Base-by-base conservation (phyloP, 495 filamentous ascomycete genomes). In the Trichoderma virens region DNA sequence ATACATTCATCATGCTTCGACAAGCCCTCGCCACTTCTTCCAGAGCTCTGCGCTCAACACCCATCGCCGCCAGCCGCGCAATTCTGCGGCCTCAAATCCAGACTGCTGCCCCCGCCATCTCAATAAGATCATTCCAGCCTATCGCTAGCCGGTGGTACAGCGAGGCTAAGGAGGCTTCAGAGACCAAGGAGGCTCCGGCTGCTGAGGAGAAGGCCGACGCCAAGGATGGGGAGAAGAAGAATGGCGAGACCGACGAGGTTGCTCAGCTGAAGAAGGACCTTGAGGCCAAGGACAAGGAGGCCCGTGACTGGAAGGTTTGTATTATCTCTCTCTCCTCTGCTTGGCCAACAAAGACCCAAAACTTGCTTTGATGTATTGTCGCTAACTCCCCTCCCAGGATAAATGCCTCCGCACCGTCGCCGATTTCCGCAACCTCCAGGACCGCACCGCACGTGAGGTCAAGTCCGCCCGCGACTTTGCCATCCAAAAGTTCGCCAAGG, bases 391-490 rank as follows among this genome's bases (percentile, higher is more conserved):
- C 3, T 51, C 8, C 7, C 30, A 98, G 94, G 93, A 98, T 76
- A 92, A 89, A 78, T 96, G 89, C 75, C 85, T 94, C 60, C 94
- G 94, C 69, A 88, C 87, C 56, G 90, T 97, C 66, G 94, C 94
- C 73, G 94, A 98, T 67, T 98, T 93, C 83, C 90, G 90, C 70
- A 98, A 97, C 79, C 89, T 98, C 41, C 93, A 97, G 80, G 91
- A 96, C 67, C 90, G 94, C 69, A 93, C 91, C 7, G 87, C 89
- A 77, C 91, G 95, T 69, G 95, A 98, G 56, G 86, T 94, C 75
- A 89, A 95, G 72, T 74, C 82, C 38, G 89, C 92, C 43, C 88
- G 86, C 66, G 90, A 95, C 79, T 98, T 93, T 70, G 95, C 95
- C 65, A 92, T 98, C 73, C 91, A 96, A 74, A 85, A 86, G 62